A percentile compares a stretch with the other conserved stretches of the same genome.
Conservation (phyloP, 179 eudicot species). For the Corrigiola litoralis region DNA sequence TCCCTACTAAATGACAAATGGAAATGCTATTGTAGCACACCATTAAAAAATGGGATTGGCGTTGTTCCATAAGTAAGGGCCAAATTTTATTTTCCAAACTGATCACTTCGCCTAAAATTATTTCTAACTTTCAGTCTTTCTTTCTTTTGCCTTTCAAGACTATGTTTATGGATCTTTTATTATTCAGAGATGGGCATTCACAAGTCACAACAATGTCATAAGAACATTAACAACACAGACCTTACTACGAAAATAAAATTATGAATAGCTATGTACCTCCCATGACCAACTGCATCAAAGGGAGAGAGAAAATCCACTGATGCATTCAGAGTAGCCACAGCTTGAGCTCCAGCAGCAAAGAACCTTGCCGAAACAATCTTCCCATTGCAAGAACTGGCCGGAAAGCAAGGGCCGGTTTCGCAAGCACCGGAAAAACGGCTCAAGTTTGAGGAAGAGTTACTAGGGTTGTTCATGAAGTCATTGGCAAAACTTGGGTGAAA, state of each 20-base stretch:
- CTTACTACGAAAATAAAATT: no score
- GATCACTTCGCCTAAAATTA: no score
- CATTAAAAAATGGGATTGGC: no score
- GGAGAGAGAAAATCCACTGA: slow-evolving; percentile 44
- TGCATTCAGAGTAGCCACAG: slow-evolving; percentile 35
- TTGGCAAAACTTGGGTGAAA: slow-evolving; percentile 39
- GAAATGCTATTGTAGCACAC: no score
- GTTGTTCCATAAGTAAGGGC: no score
- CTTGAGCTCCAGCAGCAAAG: slow-evolving; percentile 45
- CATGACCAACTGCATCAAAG: slow-evolving; percentile 53
- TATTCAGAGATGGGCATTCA: no score
- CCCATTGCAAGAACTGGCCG: slow-evolving; percentile 37
- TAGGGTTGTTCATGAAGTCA: background rate
- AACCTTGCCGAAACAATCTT: slow-evolving; percentile 44
- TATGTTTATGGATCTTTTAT: no score
- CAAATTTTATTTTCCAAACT: no score
- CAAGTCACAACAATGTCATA: background rate
- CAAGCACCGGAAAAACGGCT: slow-evolving; percentile 29
- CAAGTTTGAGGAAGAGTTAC: background rate
- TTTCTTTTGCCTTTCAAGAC: no score
- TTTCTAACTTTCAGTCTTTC: no score
- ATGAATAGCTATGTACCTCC: slow-evolving; percentile 29
- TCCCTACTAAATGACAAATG: background rate
- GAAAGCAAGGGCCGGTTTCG: slow-evolving; percentile 38
- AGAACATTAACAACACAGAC: no score